Evolutionary conservation across 257 asterid genomes (phyloP).

Genomic region (Przewalskia tangutica): DNA sequence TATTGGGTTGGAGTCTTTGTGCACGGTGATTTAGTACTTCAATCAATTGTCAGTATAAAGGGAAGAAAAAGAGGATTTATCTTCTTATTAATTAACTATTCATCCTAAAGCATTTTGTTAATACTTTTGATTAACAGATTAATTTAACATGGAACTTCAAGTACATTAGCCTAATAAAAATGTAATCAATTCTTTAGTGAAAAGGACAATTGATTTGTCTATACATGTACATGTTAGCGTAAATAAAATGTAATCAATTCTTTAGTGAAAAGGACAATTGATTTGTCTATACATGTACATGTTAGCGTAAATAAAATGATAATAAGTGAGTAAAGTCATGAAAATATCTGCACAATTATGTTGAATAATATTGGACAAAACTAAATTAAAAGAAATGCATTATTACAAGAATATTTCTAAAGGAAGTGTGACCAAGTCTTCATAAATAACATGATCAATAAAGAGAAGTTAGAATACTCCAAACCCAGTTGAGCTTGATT

Average conservation of each 20-base stretch:
- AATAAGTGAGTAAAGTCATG: neutral
- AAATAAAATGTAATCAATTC: neutral
- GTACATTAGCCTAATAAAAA: neutral
- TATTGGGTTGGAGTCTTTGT: too few species aligned
- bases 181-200: neutral
- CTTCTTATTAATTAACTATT: neutral
- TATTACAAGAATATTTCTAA: neutral
- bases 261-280: too few species aligned
- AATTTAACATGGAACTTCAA: neutral
- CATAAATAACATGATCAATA: neutral
- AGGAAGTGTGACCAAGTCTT: slow-evolving; percentile 1
- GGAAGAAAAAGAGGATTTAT: neutral
- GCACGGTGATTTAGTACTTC: too few species aligned
- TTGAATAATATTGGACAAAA: neutral
- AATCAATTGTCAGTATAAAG: neutral
- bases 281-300: neutral
- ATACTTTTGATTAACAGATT: neutral
- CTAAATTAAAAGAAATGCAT: neutral
- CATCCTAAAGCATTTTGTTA: neutral
- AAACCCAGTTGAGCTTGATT: neutral
- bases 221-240: too few species aligned
- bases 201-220: neutral
- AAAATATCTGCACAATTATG: neutral
- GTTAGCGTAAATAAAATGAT: neutral
- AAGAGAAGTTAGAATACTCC: neutral